Percentiles rank a stretch among this genome's conserved stretches.
Conservation (phyloP, 257 asterid genomes). For the Fraxinus americana region DNA sequence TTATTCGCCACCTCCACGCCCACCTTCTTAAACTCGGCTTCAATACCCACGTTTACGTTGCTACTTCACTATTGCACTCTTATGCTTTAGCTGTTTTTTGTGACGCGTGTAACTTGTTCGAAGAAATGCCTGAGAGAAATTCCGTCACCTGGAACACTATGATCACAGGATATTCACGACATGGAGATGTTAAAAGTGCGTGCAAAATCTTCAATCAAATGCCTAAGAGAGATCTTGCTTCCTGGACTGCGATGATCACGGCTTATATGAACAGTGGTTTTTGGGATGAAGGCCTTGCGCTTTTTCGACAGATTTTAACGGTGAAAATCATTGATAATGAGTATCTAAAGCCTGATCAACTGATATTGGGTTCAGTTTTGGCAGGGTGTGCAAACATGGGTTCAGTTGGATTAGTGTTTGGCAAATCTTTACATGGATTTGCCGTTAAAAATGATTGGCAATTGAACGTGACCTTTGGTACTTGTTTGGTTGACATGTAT, state of each 20-base stretch:
- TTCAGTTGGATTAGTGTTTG: slow-evolving; percentile 51
- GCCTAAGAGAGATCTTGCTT: slow-evolving; percentile 44
- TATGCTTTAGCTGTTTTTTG: slow-evolving; percentile 29
- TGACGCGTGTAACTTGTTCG: slow-evolving; percentile 56
- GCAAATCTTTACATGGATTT: slow-evolving; percentile 55
- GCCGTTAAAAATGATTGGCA: slow-evolving; percentile 53
- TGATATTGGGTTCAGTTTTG: slow-evolving; percentile 44
- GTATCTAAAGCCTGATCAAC: slow-evolving; percentile 50
- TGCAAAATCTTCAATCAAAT: slow-evolving; percentile 44
- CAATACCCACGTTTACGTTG: slow-evolving; percentile 45
- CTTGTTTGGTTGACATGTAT: slow-evolving; percentile 66
- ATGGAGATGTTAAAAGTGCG: slow-evolving; percentile 35
- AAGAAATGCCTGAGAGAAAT: slow-evolving; percentile 55
- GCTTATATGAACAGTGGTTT: slow-evolving; percentile 47
- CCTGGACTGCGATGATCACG: slow-evolving; percentile 64
- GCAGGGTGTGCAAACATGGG: slow-evolving; percentile 53
- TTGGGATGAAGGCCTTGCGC: slow-evolving; percentile 42
- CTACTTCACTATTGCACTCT: slow-evolving; percentile 49
- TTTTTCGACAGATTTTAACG: slow-evolving; percentile 52
- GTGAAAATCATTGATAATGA: neutral
- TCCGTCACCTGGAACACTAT: slow-evolving; percentile 56
- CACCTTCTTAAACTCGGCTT: slow-evolving; percentile 56
- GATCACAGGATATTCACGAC: slow-evolving; percentile 50
- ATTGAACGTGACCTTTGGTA: slow-evolving; percentile 48
- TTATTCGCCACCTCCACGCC: slow-evolving; percentile 58